Percentiles rank a stretch among this genome's conserved stretches.
Conservation (phyloP, 805 yeast genomes). For the Lachancea mirantina region DNA sequence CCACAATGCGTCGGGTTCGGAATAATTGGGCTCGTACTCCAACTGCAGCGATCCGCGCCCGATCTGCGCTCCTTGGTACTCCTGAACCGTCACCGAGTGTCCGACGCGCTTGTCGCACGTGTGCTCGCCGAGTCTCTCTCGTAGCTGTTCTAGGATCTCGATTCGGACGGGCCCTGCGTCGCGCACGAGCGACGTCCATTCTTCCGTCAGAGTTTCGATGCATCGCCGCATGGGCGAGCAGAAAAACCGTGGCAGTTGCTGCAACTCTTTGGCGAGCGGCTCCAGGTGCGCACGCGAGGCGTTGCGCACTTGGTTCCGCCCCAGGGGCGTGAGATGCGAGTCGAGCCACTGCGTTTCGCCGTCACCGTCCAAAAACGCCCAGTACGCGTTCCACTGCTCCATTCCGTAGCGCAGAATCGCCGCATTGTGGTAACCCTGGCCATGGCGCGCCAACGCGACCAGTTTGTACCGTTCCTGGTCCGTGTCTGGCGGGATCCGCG, state of each 20-base stretch:
- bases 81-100: conserved; percentile 14
- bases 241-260: conserved; percentile 49
- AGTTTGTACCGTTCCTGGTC: conserved; percentile 32
- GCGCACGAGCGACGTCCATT: conserved; percentile 50
- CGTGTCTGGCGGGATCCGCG: conserved; percentile 19
- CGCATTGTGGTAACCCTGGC: conserved; percentile 61
- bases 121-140: conserved; percentile 58
- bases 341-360: conserved; percentile 45
- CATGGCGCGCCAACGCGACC: conserved; percentile 55
- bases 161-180: conserved; percentile 25
- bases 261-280: conserved; percentile 32
- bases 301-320: conserved; percentile 49
- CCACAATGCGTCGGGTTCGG: conserved; percentile 46
- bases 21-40: conserved; percentile 39
- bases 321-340: conserved; percentile 49
- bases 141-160: conserved; percentile 38
- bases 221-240: conserved; percentile 62
- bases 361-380: conserved; percentile 46
- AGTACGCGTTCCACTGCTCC: conserved; percentile 50
- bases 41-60: conserved; percentile 34
- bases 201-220: conserved; percentile 45
- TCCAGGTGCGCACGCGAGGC: conserved; percentile 25
- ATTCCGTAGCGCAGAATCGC: conserved; percentile 49
- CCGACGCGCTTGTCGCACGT: conserved; percentile 49
- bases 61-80: conserved; percentile 16